Conservation (phyloP, 305 asterid genomes). For the Fraxinus velutina region DNA sequence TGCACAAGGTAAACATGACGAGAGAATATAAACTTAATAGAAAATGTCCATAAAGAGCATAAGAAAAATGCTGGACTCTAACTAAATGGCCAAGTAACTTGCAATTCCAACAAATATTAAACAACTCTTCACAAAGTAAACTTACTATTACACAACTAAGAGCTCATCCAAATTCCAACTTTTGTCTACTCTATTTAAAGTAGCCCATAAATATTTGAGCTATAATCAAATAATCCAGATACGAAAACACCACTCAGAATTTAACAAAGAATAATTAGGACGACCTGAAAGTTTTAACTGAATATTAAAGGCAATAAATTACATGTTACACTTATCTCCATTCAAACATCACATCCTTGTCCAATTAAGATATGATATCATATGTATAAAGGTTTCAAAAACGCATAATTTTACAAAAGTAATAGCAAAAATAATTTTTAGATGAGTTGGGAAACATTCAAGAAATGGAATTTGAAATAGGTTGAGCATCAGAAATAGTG, state of each 20-base stretch:
- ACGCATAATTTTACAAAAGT: not conserved
- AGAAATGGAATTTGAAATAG: not conserved
- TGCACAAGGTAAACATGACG: conserved; percentile 36
- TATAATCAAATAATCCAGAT: not conserved
- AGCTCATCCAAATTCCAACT: not conserved
- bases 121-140: not conserved
- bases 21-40: conserved; percentile 19
- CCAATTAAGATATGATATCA: not conserved
- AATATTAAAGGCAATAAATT: not conserved
- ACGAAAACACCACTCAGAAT: not conserved
- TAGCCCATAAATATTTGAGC: not conserved
- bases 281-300: not conserved
- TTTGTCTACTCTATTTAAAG: not conserved
- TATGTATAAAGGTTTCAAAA: not conserved
- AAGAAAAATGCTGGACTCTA: not conserved
- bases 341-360: not conserved
- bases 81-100: not conserved
- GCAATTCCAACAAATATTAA: not conserved
- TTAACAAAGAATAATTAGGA: not conserved
- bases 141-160: not conserved
- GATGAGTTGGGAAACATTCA: not conserved
- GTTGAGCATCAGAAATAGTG: not conserved
- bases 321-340: not conserved
- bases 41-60: conserved; percentile 2
- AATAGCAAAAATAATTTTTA: not conserved